These are phyloP conservation scores for Vachellia pachyceras DNA, from an alignment of 306 rosid species.

Conservation along the genomic window DNA sequence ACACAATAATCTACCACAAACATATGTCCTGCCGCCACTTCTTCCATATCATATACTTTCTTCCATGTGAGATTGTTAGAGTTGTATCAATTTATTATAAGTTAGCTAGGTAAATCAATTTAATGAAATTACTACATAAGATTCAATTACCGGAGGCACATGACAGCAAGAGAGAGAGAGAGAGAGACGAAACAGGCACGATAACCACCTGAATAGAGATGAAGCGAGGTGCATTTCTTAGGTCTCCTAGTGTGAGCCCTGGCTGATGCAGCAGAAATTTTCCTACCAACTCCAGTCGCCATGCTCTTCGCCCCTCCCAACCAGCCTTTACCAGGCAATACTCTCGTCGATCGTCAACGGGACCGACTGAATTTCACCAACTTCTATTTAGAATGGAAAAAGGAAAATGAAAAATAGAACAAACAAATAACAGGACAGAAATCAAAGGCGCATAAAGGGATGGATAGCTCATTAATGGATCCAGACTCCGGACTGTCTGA, in stretches of 20 bases:
- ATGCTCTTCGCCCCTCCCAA: slow-evolving; percentile 25
- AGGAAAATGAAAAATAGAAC: no score
- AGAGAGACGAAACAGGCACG: not conserved
- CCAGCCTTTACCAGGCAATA: not conserved
- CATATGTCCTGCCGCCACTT: no score
- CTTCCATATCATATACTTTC: no score
- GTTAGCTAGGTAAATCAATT: no score
- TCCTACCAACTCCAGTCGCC: slow-evolving; percentile 68
- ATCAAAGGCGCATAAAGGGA: no score
- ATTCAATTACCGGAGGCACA: not conserved
- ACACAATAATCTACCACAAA: not conserved
- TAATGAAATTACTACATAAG: not conserved
- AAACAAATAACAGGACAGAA: no score
- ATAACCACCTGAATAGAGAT: slow-evolving; percentile 60
- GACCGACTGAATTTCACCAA: not conserved
- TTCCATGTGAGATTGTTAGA: no score
- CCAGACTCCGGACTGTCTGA: no score
- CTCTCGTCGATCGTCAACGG: not conserved
- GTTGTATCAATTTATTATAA: no score
- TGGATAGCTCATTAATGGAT: no score
- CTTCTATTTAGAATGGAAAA: no score
- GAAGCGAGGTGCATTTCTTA: slow-evolving; percentile 47
- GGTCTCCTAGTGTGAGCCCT: slow-evolving; percentile 76
- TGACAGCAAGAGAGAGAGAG: not conserved
- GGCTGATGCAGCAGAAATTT: slow-evolving; percentile 81